Evolutionary conservation across 441 rosid species (phyloP).

Genomic region (Lepidium campestre): DNA sequence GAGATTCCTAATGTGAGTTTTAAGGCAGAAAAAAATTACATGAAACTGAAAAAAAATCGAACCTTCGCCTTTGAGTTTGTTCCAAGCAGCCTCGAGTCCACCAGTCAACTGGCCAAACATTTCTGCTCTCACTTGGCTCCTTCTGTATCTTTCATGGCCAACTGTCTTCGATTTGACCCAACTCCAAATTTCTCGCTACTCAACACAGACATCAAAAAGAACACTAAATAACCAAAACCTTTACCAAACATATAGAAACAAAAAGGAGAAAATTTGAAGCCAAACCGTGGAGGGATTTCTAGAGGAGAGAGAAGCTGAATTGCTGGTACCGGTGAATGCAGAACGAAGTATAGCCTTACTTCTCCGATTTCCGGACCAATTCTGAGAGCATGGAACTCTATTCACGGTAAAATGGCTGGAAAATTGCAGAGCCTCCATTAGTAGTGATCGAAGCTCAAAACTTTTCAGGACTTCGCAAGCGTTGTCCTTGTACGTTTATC

Average conservation of each 20-base stretch:
- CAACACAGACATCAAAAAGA: not conserved
- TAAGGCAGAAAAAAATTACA: not conserved
- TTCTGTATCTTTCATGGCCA: slow-evolving; percentile 33
- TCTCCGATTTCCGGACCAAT: not conserved
- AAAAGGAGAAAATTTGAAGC: not conserved
- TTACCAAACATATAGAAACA: not conserved
- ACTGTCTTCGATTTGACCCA: slow-evolving; percentile 55
- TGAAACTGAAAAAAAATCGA: not conserved
- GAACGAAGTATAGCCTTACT: slow-evolving; percentile 13
- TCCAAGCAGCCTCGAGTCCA: slow-evolving; percentile 98
- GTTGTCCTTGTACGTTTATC: not conserved
- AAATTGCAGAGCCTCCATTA: slow-evolving; percentile 29
- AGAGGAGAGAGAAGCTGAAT: slow-evolving; percentile 44
- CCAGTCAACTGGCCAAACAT: slow-evolving; percentile 92
- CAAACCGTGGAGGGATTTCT: slow-evolving; percentile 54
- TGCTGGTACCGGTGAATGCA: slow-evolving; percentile 39
- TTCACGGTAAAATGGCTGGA: slow-evolving; percentile 16
- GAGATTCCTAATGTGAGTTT: not conserved
- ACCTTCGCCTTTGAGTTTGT: slow-evolving; percentile 98
- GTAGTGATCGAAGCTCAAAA: slow-evolving; percentile 19
- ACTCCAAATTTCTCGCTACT: slow-evolving; percentile 60
- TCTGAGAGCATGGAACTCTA: slow-evolving; percentile 17
- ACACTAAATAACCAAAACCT: not conserved
- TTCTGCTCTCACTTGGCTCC: slow-evolving; percentile 64
- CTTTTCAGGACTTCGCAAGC: not conserved